Evolutionary conservation across 2,329 filamentous ascomycete genomes (phyloP).

Genomic region (Hortaea sp.): DNA sequence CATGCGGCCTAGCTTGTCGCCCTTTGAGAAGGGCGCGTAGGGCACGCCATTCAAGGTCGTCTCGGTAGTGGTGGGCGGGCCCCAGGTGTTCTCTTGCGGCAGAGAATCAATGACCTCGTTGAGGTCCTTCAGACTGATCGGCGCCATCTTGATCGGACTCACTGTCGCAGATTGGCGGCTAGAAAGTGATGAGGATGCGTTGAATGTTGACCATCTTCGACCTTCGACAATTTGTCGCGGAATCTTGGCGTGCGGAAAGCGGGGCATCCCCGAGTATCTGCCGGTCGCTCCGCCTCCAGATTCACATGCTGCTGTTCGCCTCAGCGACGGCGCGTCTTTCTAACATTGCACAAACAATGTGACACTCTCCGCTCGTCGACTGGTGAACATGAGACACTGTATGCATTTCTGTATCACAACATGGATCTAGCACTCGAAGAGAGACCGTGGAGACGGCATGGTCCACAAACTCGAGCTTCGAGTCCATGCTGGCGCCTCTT

Average conservation of each 20-base stretch:
- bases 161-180: not conserved
- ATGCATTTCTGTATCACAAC: no score
- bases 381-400: no score
- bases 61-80: constrained; percentile 69
- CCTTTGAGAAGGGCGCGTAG: constrained; percentile 96
- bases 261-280: not conserved
- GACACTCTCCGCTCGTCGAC: no score
- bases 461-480: constrained; percentile 29
- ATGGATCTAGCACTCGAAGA: no score
- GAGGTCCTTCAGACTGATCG: constrained; percentile 37
- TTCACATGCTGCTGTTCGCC: not conserved
- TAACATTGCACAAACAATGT: no score
- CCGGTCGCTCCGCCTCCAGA: not conserved
- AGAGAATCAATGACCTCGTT: constrained; percentile 32
- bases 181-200: not conserved
- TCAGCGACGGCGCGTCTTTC: no score
- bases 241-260: constrained; percentile 1
- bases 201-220: not conserved
- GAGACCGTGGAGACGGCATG: constrained; percentile 3
- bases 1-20: constrained; percentile 97
- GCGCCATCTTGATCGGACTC: constrained; percentile 29
- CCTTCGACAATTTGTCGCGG: not conserved
- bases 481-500: constrained; percentile 36
- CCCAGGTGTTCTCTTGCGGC: constrained; percentile 53
- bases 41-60: constrained; percentile 90